Evolutionary conservation across 371 early-diverging fungal genomes (phyloP).

Genomic region (Mortierella sp.): DNA sequence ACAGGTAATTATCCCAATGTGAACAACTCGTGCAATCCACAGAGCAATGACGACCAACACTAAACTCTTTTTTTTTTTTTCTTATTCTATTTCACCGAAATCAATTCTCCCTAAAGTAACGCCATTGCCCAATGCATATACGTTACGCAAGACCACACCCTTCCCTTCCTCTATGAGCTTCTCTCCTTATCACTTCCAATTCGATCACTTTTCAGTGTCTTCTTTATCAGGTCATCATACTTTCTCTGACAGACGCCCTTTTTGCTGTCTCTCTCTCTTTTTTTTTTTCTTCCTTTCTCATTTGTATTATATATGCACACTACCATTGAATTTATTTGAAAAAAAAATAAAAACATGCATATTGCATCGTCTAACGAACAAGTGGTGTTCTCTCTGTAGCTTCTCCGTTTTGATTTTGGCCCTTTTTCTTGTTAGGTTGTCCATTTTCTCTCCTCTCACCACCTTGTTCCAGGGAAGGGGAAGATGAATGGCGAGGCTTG

Average conservation of each 20-base stretch:
- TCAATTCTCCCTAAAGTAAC: too few relatives aligned
- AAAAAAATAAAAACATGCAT: background rate
- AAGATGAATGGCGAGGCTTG: constrained; percentile 4
- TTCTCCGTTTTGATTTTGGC: constrained; percentile 15
- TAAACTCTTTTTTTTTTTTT: too few relatives aligned
- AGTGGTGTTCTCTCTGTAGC: constrained; percentile 37
- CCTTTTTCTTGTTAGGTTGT: background rate
- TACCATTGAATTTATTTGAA: background rate
- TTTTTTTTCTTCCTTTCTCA: background rate
- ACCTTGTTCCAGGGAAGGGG: constrained; percentile 26
- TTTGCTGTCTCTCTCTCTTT: background rate
- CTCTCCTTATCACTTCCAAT: background rate
- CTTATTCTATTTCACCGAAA: too few relatives aligned
- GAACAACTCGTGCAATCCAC: too few relatives aligned
- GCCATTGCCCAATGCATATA: too few relatives aligned
- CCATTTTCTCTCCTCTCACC: background rate
- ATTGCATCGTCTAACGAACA: constrained; percentile 18
- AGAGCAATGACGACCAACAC: too few relatives aligned
- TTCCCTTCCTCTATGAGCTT: too few relatives aligned
- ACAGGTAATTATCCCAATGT: too few relatives aligned
- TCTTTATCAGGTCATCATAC: background rate
- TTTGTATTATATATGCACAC: too few relatives aligned
- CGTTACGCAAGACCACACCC: too few relatives aligned
- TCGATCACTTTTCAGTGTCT: background rate
- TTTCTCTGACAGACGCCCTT: background rate